Evolutionary conservation across 2,329 filamentous ascomycete species (phyloP).

Genomic region (Xylaria hypoxylon): DNA sequence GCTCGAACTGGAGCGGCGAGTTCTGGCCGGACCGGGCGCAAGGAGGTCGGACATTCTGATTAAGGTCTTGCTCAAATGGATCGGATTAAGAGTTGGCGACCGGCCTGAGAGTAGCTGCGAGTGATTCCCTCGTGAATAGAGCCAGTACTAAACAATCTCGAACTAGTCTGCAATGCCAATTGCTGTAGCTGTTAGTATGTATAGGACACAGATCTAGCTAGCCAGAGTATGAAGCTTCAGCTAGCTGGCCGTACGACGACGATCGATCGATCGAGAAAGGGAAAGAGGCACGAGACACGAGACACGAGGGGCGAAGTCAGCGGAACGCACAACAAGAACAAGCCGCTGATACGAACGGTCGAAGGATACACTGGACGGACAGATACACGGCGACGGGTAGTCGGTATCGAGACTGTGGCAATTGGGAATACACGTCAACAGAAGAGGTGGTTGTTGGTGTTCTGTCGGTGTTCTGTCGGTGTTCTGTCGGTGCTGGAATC

Average conservation of each 20-base stretch:
- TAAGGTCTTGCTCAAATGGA: neutral
- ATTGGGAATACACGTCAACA: neutral
- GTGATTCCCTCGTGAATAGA: constrained; percentile 1
- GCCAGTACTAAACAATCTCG: neutral
- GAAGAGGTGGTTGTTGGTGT: constrained; percentile 3
- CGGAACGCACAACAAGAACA: neutral
- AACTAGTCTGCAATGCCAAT: neutral
- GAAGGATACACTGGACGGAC: neutral
- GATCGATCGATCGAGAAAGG: neutral
- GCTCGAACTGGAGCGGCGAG: constrained; percentile 40
- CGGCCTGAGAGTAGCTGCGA: neutral
- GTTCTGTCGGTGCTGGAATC: neutral
- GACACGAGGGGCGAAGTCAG: neutral
- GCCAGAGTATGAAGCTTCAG: neutral
- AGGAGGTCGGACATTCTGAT: constrained; percentile 44
- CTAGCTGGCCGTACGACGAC: neutral
- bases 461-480: constrained; percentile 1
- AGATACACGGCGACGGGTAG: constrained; percentile 1
- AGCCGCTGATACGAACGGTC: neutral
- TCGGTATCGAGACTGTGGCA: neutral
- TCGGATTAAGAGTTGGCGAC: neutral
- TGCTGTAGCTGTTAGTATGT: constrained; percentile 8
- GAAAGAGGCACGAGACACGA: neutral
- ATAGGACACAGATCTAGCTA: neutral
- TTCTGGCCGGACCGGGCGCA: constrained; percentile 37